Evolutionary conservation across 148 eudicot genomes (phyloP).

Genomic region (Silene conica): DNA sequence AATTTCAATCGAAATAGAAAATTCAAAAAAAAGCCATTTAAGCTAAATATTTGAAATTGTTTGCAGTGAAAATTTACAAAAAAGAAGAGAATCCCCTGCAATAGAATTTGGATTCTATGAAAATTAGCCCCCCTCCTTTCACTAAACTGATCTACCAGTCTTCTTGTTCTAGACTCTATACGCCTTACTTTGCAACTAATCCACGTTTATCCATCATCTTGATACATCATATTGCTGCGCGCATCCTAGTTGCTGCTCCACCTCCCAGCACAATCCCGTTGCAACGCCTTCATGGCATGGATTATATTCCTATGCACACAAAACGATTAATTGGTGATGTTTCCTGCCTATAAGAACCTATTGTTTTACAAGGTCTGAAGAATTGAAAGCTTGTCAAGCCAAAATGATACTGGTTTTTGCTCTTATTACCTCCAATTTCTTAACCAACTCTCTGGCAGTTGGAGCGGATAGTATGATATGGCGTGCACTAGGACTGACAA

Average conservation of each 20-base stretch:
- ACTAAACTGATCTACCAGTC: constrained; percentile 14
- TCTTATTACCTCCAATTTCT: constrained; percentile 66
- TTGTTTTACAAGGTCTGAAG: too few relatives aligned
- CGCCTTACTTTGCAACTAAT: neutral
- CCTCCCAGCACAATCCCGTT: constrained; percentile 79
- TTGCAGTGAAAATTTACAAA: constrained; percentile 47
- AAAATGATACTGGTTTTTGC: too few relatives aligned
- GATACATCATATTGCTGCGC: constrained; percentile 35
- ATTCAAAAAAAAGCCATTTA: constrained; percentile 10
- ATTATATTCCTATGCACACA: constrained; percentile 50
- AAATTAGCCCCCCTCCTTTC: constrained; percentile 22
- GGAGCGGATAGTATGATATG: constrained; percentile 95
- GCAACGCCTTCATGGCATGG: constrained; percentile 86
- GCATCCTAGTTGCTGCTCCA: constrained; percentile 70
- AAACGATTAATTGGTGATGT: neutral
- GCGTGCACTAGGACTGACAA: constrained; percentile 79
- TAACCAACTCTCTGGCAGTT: constrained; percentile 68
- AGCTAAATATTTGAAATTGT: constrained; percentile 32
- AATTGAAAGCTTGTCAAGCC: too few relatives aligned
- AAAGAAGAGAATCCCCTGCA: constrained; percentile 38
- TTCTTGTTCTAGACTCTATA: constrained; percentile 22
- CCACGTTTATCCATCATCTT: constrained; percentile 24
- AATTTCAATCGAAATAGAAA: constrained; percentile 19
- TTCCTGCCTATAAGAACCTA: too few relatives aligned
- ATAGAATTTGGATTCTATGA: constrained; percentile 20